phyloP scores from a whole-genome alignment of 208 protist genomes.

The Spongospora subterranea region DNA sequence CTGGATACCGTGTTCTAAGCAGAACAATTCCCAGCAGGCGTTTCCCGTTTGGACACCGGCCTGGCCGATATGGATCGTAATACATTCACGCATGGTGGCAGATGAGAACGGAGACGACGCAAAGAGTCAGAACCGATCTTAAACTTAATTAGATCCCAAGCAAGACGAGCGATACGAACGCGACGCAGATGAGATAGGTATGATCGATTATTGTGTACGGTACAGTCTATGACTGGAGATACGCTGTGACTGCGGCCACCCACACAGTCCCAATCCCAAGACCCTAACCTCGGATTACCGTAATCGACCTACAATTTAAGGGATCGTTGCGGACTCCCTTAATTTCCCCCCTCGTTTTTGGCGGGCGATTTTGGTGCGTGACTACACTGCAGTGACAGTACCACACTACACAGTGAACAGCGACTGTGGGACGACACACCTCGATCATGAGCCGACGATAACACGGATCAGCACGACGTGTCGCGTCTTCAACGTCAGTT shows the following conservation, averaged over 20 bases:
- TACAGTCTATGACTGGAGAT: background rate
- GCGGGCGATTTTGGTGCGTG: no score
- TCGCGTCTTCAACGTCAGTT: no score
- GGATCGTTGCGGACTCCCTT: background rate
- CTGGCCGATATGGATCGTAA: conserved; percentile 78
- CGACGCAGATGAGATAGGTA: background rate
- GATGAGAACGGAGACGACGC: conserved; percentile 33
- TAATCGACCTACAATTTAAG: background rate
- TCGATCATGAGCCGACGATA: no score
- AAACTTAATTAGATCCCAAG: background rate
- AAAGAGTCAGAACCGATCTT: conserved; percentile 26
- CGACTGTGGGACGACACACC: no score
- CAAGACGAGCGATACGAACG: background rate
- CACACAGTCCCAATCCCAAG: background rate
- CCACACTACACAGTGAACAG: no score
- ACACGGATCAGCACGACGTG: no score
- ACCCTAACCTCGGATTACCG: background rate
- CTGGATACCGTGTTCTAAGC: conserved; percentile 81
- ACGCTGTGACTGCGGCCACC: background rate
- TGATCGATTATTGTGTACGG: background rate
- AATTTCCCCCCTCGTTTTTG: background rate
- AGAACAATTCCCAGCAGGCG: conserved; percentile 81
- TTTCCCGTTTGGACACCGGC: conserved; percentile 77
- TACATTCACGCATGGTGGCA: conserved; percentile 77
- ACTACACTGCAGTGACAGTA: no score